Conservation (phyloP, 179 eudicot species). For the Vitellaria paradoxa region DNA sequence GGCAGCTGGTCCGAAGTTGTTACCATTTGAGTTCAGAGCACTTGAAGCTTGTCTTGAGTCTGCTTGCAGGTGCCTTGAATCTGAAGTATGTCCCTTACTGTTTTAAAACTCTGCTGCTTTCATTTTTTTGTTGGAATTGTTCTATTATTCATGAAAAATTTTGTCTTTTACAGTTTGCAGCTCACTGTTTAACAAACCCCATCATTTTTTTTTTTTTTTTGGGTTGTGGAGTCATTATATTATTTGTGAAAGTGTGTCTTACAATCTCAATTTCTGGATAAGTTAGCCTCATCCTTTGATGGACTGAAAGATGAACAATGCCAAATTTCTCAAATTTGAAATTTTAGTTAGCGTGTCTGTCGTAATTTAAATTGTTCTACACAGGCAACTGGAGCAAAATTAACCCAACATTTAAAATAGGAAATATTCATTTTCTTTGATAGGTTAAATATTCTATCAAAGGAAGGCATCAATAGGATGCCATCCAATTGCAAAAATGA, state of each 20-base stretch:
- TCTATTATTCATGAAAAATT: not conserved
- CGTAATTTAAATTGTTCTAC: not conserved
- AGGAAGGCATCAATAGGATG: no score
- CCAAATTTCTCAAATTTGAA: not conserved
- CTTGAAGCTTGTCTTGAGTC: slow-evolving; percentile 61
- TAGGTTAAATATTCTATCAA: no score
- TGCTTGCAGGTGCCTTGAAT: slow-evolving; percentile 58
- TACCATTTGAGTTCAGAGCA: slow-evolving; percentile 59
- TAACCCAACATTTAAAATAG: not conserved
- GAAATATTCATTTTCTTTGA: no score
- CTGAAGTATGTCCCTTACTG: slow-evolving; percentile 37
- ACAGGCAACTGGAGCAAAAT: not conserved
- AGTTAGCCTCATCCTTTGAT: not conserved
- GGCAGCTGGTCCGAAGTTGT: slow-evolving; percentile 25
- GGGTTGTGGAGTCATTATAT: no score
- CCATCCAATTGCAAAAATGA: no score
- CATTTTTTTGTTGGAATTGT: not conserved
- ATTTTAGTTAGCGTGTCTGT: not conserved
- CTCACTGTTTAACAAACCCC: not conserved
- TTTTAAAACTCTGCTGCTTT: not conserved
- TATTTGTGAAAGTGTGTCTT: not conserved
- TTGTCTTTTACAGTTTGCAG: not conserved
- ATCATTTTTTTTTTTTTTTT: not conserved
- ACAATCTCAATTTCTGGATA: not conserved
- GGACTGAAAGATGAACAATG: not conserved